Evolutionary conservation across 345 rosid species (phyloP), one percentile per base, ranked within the genome.

Genomic region (Lumnitzera racemosa): DNA sequence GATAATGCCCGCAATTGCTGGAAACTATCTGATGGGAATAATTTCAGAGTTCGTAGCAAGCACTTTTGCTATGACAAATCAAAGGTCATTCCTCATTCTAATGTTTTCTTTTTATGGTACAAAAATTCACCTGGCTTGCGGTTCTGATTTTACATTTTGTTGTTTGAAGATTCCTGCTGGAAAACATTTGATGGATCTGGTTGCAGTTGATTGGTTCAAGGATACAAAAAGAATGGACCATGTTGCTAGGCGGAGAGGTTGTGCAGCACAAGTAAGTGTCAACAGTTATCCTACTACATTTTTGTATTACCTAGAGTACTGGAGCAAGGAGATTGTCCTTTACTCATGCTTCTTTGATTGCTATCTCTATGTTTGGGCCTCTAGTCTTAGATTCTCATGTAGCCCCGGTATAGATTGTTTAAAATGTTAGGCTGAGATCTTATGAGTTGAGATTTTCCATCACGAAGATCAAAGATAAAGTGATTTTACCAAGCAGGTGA

Each of bases 151-250:
- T 9, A 2, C 51, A 9, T 52, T 25, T 65, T 56, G 52, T 48
- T 67, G 76, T 64, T 62, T 76, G 76, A 76, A 95, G 99, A 79
- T 82, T 72, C 89, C 92, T 70, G 97, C 95, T 2, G 97, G 96
- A 72, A 95, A 90, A 70, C 97, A 82, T 75, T 79, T 88, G 56
- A 83, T 90, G 99, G 97, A 95, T 80, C 99, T 95, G 13, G 95
- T 95, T 58, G 97, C 99, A 51, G 97, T 95, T 47, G 99, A 95
- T 76, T 95, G 99, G 99, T 95, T 88, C 78, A 95, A 95, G 76
- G 97, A 90, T 68, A 74, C 84, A 25, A 95, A 85, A 83, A 83
- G 94, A 80, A 90, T 95, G 81, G 99, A 95, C 71, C 96, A 95
- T 74, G 97, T 90, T 46, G 91, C 83, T 56, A 80, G 91, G 75